A percentile compares a stretch with the other conserved stretches of the same genome.
These are phyloP conservation scores for Centaurea solstitialis DNA, from an alignment of 129 eudicot genomes.

Conservation along the genomic window DNA sequence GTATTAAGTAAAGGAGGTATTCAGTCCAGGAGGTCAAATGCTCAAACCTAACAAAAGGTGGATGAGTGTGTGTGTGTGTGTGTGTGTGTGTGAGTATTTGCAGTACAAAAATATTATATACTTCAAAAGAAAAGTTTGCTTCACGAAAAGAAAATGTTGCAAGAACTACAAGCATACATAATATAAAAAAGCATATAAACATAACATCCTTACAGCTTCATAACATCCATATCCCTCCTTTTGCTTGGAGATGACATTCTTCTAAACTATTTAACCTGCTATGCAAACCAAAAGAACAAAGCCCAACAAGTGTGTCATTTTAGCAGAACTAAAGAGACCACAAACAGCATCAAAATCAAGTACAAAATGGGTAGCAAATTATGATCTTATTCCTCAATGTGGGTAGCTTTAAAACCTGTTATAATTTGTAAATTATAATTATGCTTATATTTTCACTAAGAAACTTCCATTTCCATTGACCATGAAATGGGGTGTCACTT, in stretches of 20 bases:
- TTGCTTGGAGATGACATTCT: conserved; percentile 86
- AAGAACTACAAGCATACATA: neutral
- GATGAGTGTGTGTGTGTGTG: neutral
- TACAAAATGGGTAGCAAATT: neutral
- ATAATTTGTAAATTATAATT: neutral
- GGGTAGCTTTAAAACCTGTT: neutral
- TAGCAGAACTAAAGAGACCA: neutral
- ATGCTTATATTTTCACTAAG: conserved; percentile 4
- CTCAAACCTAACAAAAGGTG: neutral
- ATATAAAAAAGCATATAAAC: neutral
- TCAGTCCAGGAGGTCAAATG: neutral
- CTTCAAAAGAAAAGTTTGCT: neutral
- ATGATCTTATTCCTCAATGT: neutral
- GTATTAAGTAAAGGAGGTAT: too few relatives aligned
- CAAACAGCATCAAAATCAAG: neutral
- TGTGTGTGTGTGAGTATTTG: neutral
- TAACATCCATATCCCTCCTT: conserved; percentile 90
- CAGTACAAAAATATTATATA: neutral
- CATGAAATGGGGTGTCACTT: neutral
- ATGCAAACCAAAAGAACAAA: conserved; percentile 9
- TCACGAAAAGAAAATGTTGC: neutral
- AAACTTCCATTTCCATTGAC: conserved; percentile 1
- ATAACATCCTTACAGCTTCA: conserved; percentile 71
- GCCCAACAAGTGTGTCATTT: neutral
- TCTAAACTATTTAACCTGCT: conserved; percentile 36